These are phyloP conservation scores for Fusarium sp. DNA, from an alignment of 2,329 filamentous ascomycete species.

Conservation along the genomic window DNA sequence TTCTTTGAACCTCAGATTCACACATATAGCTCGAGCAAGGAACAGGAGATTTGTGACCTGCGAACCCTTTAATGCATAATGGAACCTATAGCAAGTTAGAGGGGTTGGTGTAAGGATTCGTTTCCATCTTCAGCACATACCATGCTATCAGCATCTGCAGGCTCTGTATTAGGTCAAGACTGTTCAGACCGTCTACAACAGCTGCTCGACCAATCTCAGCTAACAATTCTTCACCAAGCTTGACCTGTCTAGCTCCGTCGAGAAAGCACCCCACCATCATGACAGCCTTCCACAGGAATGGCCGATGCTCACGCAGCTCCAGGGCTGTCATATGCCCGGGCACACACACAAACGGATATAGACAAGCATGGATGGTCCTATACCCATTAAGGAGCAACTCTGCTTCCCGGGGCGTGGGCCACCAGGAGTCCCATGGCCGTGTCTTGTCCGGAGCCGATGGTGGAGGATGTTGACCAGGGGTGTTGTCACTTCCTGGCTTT, in stretches of 20 bases:
- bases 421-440: slow-evolving; percentile 51
- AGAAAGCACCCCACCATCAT: slow-evolving; percentile 60
- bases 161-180: slow-evolving; percentile 62
- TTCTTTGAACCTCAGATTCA: slow-evolving; percentile 55
- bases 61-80: slow-evolving; percentile 62
- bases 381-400: slow-evolving; percentile 56
- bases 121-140: slow-evolving; percentile 49
- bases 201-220: slow-evolving; percentile 57
- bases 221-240: slow-evolving; percentile 59
- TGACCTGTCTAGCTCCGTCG: slow-evolving; percentile 59
- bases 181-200: slow-evolving; percentile 57
- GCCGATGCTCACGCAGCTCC: slow-evolving; percentile 55
- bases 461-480: slow-evolving; percentile 20
- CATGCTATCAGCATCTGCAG: slow-evolving; percentile 61
- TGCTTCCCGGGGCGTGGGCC: slow-evolving; percentile 59
- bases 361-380: slow-evolving; percentile 49
- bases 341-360: slow-evolving; percentile 62
- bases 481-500: slow-evolving; percentile 22
- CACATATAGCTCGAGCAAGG: slow-evolving; percentile 61
- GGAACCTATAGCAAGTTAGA: slow-evolving; percentile 55
- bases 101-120: background rate
- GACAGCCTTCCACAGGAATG: slow-evolving; percentile 63
- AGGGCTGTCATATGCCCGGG: slow-evolving; percentile 53
- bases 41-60: slow-evolving; percentile 64
- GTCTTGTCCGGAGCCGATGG: slow-evolving; percentile 24